Base-by-base conservation (phyloP, 2,329 filamentous ascomycete species). In the Blastomyces percursus region DNA sequence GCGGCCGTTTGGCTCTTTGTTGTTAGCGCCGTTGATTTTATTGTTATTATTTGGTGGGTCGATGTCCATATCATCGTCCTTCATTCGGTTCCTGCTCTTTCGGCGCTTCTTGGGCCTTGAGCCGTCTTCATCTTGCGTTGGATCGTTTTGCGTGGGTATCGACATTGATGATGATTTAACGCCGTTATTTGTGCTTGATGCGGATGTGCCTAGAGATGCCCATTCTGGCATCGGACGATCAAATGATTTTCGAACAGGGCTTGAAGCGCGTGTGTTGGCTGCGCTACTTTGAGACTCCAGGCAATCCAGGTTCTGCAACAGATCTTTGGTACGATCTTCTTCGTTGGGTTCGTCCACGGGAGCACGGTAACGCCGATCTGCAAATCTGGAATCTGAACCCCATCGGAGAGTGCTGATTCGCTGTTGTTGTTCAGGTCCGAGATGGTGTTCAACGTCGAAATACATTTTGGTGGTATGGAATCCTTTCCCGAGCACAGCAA, bases 361-460 rank as follows among this genome's bases (percentile, higher is more conserved):
- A 0, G 85, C 82, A 7, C 83, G 75, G 68, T 86, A 90, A n/a
- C 79, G 81, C 67, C 84, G 82, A 6, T 79, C 71, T 64, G 77
- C 80, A 70, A 90, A 90, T 63, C 78, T 83, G n/a, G 80, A 72
- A 72, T 90, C 87, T 0, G 87, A 87, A 11, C 87, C 87, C 82
- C 85, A 90, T 65, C 83, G 82, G 54, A 88, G 78, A 60, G 72
- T 69, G 12, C 72, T 70, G 24, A 68, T 69, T 79, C 69, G 78
- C 63, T 73, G 74, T 64, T 73, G 73, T 64, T 73, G 74, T 24
- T 67, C 67, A 1, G 71, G 69, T 30, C 72, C 69, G 1, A 73
- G 71, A 42, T 76, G 69, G 42, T 70, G 71, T 24, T 55, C 60
- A 6, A 72, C 69, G 64, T 75, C 73, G 46, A 76, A 76, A 14